Base-by-base conservation (phyloP, 2,329 filamentous ascomycete genomes). In the Rhinocladiella similis region DNA sequence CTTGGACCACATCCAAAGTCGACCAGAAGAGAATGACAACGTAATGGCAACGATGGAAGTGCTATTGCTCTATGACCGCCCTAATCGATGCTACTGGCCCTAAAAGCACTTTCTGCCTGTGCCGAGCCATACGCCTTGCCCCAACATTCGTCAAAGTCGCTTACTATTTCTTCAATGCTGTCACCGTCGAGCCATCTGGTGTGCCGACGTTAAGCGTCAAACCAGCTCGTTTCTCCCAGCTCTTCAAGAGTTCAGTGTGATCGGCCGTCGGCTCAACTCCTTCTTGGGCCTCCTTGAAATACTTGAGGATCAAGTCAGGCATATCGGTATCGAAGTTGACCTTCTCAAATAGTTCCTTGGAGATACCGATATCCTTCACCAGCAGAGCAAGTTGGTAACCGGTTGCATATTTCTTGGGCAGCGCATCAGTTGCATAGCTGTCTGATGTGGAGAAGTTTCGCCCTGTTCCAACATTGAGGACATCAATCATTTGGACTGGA, bases 401-500 rank as follows among this genome's bases (percentile, higher is more conserved):
- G 14, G 57, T 56, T 10, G 59, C 59, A 48, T 63, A 63, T 33
- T 47, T 56, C 50, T 56, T 52, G 20, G 60, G 54, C 27, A 63
- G 43, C 1, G 59, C 59, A 41, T 67, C 38, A 59, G 63, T 64
- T 25, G 59, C 60, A 56, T 66, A 65, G 6, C 66, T 68, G 50
- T 69, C 54, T 7, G 62, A 46, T 0, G 72, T 74, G 2, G 70
- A 72, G 50, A 73, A 75, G 52, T 61, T 55, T 18, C 46, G 49
- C 9, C 73, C 73, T 0, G 73, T 75, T 5, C 73, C 73, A 3
- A 75, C 71, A 53, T 75, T 75, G 48, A 75, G 64, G 3, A 72
- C 72, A 47, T 75, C 71, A 47, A 75, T 69, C 72, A 75, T 75
- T 53, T 62, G 54, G 16, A 62, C 42, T 3, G 61, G 59, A 45